Evolutionary conservation across 225 moss, liverwort and hornwort genomes (phyloP).

Genomic region (Polytrichum formosum): DNA sequence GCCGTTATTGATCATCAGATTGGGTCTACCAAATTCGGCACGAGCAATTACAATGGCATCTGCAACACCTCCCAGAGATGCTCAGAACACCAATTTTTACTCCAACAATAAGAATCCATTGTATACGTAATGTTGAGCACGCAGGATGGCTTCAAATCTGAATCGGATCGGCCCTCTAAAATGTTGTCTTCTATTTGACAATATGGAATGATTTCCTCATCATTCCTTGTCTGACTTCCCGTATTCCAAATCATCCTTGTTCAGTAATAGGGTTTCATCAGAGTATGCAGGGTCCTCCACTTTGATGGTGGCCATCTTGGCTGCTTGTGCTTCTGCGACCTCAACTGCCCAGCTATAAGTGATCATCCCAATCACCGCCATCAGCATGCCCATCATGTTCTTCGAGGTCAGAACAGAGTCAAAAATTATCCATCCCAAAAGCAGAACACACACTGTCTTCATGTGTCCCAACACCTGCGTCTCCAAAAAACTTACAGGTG

Average conservation of each 20-base stretch:
- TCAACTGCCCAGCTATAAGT: slow-evolving; percentile 67
- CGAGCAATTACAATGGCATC: too few species aligned
- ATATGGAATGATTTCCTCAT: not conserved
- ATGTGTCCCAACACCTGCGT: slow-evolving; percentile 63
- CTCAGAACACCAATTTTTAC: too few species aligned
- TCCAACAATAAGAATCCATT: too few species aligned
- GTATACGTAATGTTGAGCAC: too few species aligned
- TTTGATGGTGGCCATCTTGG: slow-evolving; percentile 32
- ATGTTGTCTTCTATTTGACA: too few species aligned
- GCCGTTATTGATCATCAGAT: too few species aligned
- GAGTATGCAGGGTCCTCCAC: slow-evolving; percentile 14
- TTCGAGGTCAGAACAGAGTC: slow-evolving; percentile 51
- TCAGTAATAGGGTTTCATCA: slow-evolving; percentile 40
- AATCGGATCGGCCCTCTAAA: too few species aligned
- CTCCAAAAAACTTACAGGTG: not conserved
- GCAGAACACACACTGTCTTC: slow-evolving; percentile 62
- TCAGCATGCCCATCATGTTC: slow-evolving; percentile 63
- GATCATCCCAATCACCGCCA: slow-evolving; percentile 63
- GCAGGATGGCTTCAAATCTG: too few species aligned
- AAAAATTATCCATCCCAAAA: slow-evolving; percentile 64
- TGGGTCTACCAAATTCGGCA: too few species aligned
- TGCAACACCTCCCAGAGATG: too few species aligned
- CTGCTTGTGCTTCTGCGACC: slow-evolving; percentile 36
- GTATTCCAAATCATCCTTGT: slow-evolving; percentile 45
- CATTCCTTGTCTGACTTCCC: slow-evolving; percentile 34